Conservation (phyloP, 1,139 yeast genomes). For the Arxiozyma heterogenica region DNA sequence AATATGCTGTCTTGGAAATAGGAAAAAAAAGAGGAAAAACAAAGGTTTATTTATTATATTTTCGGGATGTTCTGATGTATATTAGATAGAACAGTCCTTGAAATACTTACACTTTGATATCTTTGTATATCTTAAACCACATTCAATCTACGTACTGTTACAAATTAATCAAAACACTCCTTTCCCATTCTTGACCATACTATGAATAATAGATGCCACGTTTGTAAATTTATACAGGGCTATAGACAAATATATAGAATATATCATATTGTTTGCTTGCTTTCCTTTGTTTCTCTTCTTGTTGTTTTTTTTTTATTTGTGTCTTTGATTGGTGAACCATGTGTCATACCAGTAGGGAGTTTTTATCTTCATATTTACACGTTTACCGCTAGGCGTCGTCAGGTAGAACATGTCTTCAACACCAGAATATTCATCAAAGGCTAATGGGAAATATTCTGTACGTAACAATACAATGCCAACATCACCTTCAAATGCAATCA, state of each 20-base stretch:
- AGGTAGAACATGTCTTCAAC: slow-evolving; percentile 9
- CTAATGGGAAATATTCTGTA: slow-evolving; percentile 31
- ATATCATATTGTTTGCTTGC: too few relatives aligned
- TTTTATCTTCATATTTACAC: slow-evolving; percentile 13
- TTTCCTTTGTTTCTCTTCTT: too few relatives aligned
- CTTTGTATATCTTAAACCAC: neutral
- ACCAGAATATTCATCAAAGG: slow-evolving; percentile 9
- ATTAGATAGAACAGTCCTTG: neutral
- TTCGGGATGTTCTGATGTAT: neutral
- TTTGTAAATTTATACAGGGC: too few relatives aligned
- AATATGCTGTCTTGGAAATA: neutral
- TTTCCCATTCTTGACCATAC: too few relatives aligned
- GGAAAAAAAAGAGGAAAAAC: too few relatives aligned
- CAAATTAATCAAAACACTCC: too few relatives aligned
- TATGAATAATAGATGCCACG: too few relatives aligned
- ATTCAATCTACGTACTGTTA: too few relatives aligned
- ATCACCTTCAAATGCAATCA: slow-evolving; percentile 49
- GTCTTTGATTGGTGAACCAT: too few relatives aligned
- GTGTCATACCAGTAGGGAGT: slow-evolving; percentile 20
- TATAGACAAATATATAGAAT: too few relatives aligned
- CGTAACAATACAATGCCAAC: slow-evolving; percentile 55
- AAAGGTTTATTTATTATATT: neutral
- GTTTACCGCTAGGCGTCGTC: neutral
- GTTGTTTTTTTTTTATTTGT: too few relatives aligned
- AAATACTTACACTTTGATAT: neutral